Evolutionary conservation across 164 flowering plant species (phyloP).

Genomic region (Umbellularia californica): DNA sequence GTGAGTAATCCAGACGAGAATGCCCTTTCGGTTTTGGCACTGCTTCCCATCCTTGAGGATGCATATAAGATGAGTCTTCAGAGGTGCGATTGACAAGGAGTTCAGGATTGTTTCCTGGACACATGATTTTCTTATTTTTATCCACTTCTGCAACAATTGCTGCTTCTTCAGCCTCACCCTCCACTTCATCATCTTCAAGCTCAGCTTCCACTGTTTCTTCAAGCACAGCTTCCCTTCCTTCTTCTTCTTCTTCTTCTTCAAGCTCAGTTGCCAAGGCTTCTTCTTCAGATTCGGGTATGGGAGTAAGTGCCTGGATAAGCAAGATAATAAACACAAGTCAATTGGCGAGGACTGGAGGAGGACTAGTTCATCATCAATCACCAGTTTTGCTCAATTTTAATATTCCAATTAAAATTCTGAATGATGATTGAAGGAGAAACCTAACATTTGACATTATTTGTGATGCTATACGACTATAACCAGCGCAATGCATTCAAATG

Average conservation of each 20-base stretch:
- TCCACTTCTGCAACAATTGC: constrained; percentile 16
- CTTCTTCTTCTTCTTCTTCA: constrained; percentile 9
- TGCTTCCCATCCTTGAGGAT: constrained; percentile 67
- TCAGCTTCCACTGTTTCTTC: constrained; percentile 24
- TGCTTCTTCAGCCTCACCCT: constrained; percentile 29
- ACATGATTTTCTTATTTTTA: constrained; percentile 7
- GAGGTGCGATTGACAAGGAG: constrained; percentile 16
- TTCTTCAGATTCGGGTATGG: constrained; percentile 83
- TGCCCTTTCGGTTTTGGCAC: constrained; percentile 92
- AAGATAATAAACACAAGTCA: constrained; percentile 19
- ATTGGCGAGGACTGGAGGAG: not conserved
- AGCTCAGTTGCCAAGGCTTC: constrained; percentile 19
- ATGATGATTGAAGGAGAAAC: not conserved
- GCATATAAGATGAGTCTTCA: constrained; percentile 23
- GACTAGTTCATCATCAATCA: constrained; percentile 5
- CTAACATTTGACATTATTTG: not conserved
- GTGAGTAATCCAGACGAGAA: constrained; percentile 75
- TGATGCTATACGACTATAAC: not conserved
- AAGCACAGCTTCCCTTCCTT: not conserved
- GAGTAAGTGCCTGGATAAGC: constrained; percentile 82
- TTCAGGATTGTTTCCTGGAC: constrained; percentile 8
- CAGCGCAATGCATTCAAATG: not conserved
- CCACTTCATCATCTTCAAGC: constrained; percentile 25
- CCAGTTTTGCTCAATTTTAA: not conserved
- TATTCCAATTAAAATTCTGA: too few species aligned